These are phyloP conservation scores for Fusarium graminum DNA, from an alignment of 2,329 filamentous ascomycete genomes.

Conservation along the genomic window DNA sequence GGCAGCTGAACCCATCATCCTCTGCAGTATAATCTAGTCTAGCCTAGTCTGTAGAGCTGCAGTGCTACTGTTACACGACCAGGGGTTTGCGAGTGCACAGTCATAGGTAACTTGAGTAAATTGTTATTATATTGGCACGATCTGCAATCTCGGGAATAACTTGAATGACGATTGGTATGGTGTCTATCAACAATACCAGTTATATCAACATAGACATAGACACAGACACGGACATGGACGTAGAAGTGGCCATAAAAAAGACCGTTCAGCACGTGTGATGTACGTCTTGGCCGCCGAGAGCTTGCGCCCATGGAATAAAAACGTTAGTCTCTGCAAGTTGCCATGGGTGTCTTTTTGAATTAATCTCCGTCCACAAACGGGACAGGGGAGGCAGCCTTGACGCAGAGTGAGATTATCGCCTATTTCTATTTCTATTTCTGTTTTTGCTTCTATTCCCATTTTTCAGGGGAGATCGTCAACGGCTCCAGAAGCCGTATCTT, in stretches of 20 bases:
- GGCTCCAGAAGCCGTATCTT: slow-evolving; percentile 11
- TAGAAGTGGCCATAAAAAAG: slow-evolving; percentile 22
- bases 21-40: neutral
- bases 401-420: neutral
- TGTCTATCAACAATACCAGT: neutral
- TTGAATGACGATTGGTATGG: neutral
- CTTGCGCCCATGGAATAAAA: slow-evolving; percentile 7
- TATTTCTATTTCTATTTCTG: neutral
- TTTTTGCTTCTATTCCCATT: no score
- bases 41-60: slow-evolving; percentile 6
- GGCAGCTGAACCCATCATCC: slow-evolving; percentile 16
- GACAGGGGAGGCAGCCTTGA: slow-evolving; percentile 2
- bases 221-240: no score
- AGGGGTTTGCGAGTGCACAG: slow-evolving; percentile 19
- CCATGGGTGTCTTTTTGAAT: slow-evolving; percentile 13
- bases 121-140: slow-evolving; percentile 15
- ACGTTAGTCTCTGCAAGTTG: slow-evolving; percentile 21
- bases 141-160: slow-evolving; percentile 37
- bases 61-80: slow-evolving; percentile 37
- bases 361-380: slow-evolving; percentile 37
- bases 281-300: slow-evolving; percentile 36
- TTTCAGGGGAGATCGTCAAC: slow-evolving; percentile 20
- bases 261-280: slow-evolving; percentile 46
- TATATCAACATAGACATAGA: slow-evolving; percentile 8
- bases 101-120: slow-evolving; percentile 8